These are phyloP conservation scores for Paragyromitra xinjiangensis DNA, from an alignment of 495 filamentous ascomycete genomes.

Conservation along the genomic window DNA sequence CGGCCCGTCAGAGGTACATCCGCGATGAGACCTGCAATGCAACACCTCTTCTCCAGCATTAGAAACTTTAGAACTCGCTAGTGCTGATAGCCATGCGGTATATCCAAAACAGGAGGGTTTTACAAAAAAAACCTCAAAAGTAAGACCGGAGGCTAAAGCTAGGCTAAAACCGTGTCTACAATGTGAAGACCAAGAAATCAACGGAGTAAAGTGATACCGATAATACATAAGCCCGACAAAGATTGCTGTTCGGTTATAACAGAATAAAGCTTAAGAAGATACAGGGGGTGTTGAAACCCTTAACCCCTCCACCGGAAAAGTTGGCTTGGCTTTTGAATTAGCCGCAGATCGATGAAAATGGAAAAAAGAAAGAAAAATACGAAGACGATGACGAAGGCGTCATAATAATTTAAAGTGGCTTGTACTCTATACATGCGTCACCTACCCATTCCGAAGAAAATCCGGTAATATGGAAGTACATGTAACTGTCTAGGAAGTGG, in stretches of 20 bases:
- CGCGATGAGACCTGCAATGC: slow-evolving; percentile 18
- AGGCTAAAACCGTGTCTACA: slow-evolving; percentile 6
- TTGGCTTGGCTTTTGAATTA: slow-evolving; percentile 25
- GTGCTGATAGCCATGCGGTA: slow-evolving; percentile 25
- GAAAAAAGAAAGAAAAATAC: background rate
- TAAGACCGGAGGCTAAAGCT: slow-evolving; percentile 20
- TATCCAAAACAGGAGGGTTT: slow-evolving; percentile 25
- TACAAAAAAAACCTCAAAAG: background rate
- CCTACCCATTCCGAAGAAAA: background rate
- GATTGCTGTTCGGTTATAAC: slow-evolving; percentile 18
- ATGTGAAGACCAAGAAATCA: slow-evolving; percentile 13
- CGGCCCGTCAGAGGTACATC: slow-evolving; percentile 32
- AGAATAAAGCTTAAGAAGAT: slow-evolving; percentile 32
- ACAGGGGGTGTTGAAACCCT: slow-evolving; percentile 12
- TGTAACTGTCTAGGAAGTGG: background rate
- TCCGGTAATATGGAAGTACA: background rate
- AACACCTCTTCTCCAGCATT: slow-evolving; percentile 7
- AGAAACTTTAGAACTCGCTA: background rate
- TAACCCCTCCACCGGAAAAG: background rate
- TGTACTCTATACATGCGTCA: background rate
- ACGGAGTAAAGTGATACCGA: slow-evolving; percentile 20
- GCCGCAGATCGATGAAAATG: slow-evolving; percentile 8
- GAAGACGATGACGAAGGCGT: background rate
- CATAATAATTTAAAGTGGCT: slow-evolving; percentile 5
- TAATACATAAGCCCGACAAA: background rate